Evolutionary conservation across 1,284 basidiomycete species (phyloP), one percentile per base, ranked within the genome.

Genomic region (Marasmius oreades): DNA sequence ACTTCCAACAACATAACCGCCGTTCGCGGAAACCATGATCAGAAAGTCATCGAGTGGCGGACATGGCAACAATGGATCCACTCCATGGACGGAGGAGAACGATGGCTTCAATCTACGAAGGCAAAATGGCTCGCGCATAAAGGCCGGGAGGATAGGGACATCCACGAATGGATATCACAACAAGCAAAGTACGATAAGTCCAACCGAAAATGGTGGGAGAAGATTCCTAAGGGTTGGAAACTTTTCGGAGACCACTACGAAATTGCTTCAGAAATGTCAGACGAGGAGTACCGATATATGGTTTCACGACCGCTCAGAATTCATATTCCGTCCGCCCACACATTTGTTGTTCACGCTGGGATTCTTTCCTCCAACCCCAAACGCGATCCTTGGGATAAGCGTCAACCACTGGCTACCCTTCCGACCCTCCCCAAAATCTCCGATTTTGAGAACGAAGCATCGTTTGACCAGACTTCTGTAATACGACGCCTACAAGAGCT

Each of bases 1-100:
- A 71, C 84, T 1, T 65, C 71, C 10, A 69, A 86, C 64, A 79
- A 84, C 55, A 73, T 88, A 31, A 77, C 76, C 26, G 92, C 91
- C 16, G 91, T 95, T 4, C 83, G 94, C 42, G 94, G 94, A 0
- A 97, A 97, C 67, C 92, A 96, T 66, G 94, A 97, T 72, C 92
- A 96, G 66, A 80, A 81, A 61, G 83, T 94, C 50, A 79, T 95
- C 39, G 88, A 93, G 70, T 95, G 93, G 93, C 79, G 86, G 36
- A 76, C 78, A 1, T 97, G 93, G 92, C 80, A 91, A 57, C 78
- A 82, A 28, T 91, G 88, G 88, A 78, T 83, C 5, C 57, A 62
- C 5, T 64, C 70, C 12, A 67, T 78, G 7, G 69, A 72, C 0
- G 80, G 77, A 12, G 86, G 81, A 4, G 66, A 56, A 23, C 62